Base-by-base conservation (phyloP, 2,329 filamentous ascomycete species). In the Colletotrichum sojae region DNA sequence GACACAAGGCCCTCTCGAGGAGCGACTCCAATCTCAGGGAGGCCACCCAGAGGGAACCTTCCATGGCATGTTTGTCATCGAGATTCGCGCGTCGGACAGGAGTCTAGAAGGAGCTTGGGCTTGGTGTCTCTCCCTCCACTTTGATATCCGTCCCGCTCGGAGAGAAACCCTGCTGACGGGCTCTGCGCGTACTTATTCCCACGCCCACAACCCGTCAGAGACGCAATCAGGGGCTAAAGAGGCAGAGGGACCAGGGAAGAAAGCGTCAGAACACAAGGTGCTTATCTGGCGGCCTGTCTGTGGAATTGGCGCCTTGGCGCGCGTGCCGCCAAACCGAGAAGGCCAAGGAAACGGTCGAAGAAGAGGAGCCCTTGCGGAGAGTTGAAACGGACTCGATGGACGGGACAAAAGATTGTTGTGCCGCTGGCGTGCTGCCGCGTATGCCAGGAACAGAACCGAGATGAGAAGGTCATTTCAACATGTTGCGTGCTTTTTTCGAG, bases 291-390 rank as follows among this genome's bases (percentile, higher is more conserved):
- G 51, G 36, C 12, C 20, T 53, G 59, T 13, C 43, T 25, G 36
- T 27, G n/a, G 22, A 12, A 22, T 56, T 69, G 61, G 61, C 49
- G 66, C 48, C 66, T 69, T 69, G 66, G 66, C 66, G 61, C 61
- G 54, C 46, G 54, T 69, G 66, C 66, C 66, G 66, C 66, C 60
- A 51, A 48, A 39, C 66, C 66, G 61, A 65, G n/a, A 49, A 43
- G 25, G 61, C 66, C 66, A 69, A 69, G 61, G 48, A 62, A 36
- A 62, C 22, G 58, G 13, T 27, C 27, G 20, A 15, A 53, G 43
- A n/a, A 2, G 22, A 40, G 51, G 57, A 31, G 43, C 27, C 27
- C 25, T 3, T 45, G 15, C 31, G 18, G 39, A 27, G 22, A 1
- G 31, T n/a, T 12, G 40, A 13, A n/a, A 51, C 13, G 36, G 49